phyloP scores from a whole-genome alignment of 176 grass and related monocot genomes.

The Cenchrus fungigraminus region DNA sequence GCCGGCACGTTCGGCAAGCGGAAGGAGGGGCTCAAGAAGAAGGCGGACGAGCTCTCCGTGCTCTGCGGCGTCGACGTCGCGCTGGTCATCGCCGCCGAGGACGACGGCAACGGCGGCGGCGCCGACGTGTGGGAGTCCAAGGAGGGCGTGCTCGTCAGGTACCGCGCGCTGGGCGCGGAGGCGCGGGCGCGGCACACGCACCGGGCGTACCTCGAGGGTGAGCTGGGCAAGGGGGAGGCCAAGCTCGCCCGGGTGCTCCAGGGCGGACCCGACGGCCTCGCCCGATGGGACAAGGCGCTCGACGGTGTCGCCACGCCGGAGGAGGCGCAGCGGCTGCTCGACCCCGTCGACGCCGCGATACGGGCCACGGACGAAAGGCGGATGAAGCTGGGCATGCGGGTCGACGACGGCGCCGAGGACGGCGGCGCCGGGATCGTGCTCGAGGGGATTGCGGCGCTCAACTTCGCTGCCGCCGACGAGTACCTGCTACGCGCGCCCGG shows the following conservation, averaged over 20 bases:
- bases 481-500: neutral
- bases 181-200: conserved; percentile 29
- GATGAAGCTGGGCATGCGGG: neutral
- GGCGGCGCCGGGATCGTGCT: neutral
- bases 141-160: conserved; percentile 38
- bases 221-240: conserved; percentile 35
- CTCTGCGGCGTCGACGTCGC: conserved; percentile 46
- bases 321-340: conserved; percentile 5
- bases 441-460: neutral
- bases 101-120: neutral
- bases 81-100: neutral
- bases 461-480: neutral
- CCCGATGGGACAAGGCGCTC: conserved; percentile 31
- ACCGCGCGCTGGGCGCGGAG: conserved; percentile 25
- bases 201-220: neutral
- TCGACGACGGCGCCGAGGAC: neutral
- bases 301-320: neutral
- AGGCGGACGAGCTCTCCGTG: conserved; percentile 13
- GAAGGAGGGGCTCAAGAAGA: conserved; percentile 3
- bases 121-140: conserved; percentile 35
- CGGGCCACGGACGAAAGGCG: neutral
- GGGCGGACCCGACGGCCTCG: conserved; percentile 15
- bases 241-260: conserved; percentile 34
- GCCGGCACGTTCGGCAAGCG: neutral
- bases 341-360: neutral